Base-by-base conservation (phyloP, 768 basidiomycete species). In the Tricholoma hemisulphureum region DNA sequence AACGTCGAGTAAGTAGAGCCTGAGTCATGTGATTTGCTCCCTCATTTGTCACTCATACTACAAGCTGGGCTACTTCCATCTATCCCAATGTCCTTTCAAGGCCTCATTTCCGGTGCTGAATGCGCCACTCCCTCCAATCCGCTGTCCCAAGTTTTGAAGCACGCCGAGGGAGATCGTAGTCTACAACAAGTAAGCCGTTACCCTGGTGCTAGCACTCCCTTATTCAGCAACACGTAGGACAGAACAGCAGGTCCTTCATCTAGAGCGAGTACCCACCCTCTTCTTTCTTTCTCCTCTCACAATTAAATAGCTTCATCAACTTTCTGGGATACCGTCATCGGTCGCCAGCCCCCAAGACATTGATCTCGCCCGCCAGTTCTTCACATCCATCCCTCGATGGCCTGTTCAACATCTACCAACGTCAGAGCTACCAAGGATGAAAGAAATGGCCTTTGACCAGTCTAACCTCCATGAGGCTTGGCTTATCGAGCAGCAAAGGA, bases 71-170 rank as follows among this genome's bases (percentile, higher is more conserved):
- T n/a, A n/a, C 18, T 23, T 21, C 7, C 18, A 21, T n/a, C 23
- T 8, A 4, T 37, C 26, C 51, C 55, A 59, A 91, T 91, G 89
- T 89, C 89, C 21, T 77, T 92, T 55, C 88, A 89, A 76, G 80
- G 86, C 56, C 77, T 94, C 37, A 83, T 94, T 59, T 93, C 92
- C 58, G 95, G 93, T 57, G 83, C 93, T 43, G 96, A 98, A 74
- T 97, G 95, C 72, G 89, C 88, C 11, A 82, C 86, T 18, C 78
- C 87, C 1, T 80, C 88, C 50, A 98, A 97, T 69, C 95, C 95
- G 2, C 78, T 98, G 23, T 85, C 91, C 2, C 89, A 93, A 64
- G 88, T 98, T 23, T 79, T 95, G 53, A 96, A 97, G 70, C 90
- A 96, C 66, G 85, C 92, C 8, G 92, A 94, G 57, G 86, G 85